phyloP scores from a whole-genome alignment of 2,329 filamentous ascomycete genomes.

The Sclerotinia nivalis region DNA sequence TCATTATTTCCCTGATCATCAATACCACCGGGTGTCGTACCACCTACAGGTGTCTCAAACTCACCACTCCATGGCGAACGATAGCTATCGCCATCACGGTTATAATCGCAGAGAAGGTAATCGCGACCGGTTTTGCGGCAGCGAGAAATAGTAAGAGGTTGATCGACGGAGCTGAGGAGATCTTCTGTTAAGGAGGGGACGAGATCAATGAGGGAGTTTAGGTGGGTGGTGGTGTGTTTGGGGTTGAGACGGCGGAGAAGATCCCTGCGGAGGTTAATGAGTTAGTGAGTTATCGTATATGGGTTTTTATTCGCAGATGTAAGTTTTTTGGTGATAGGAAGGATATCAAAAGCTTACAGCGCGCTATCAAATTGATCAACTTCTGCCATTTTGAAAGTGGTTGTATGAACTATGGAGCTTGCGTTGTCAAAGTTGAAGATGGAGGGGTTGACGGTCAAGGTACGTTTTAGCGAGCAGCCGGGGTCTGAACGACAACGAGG shows the following conservation, averaged over 20 bases:
- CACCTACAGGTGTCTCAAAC: conserved; percentile 86
- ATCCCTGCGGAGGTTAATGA: conserved; percentile 62
- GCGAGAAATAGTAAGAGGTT: conserved; percentile 82
- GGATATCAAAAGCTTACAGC: conserved; percentile 35
- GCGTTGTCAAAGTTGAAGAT: conserved; percentile 21
- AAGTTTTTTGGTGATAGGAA: background rate
- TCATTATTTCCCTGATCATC: conserved; percentile 54
- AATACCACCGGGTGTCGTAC: conserved; percentile 56
- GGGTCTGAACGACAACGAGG: conserved; percentile 14
- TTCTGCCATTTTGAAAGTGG: conserved; percentile 39
- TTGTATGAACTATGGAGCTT: conserved; percentile 24
- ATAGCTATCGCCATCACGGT: conserved; percentile 97
- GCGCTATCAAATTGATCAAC: conserved; percentile 43
- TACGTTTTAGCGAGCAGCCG: conserved; percentile 22
- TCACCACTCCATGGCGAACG: conserved; percentile 99
- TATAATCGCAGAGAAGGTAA: conserved; percentile 99
- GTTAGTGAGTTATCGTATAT: conserved; percentile 11
- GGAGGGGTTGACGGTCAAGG: conserved; percentile 22
- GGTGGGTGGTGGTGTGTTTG: conserved; percentile 84
- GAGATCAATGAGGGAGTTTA: conserved; percentile 83
- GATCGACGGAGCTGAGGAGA: conserved; percentile 95
- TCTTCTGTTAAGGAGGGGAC: conserved; percentile 94
- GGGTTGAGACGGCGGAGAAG: conserved; percentile 97
- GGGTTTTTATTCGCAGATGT: background rate
- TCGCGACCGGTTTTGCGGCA: conserved; percentile 89